Percentiles rank a stretch among this genome's conserved stretches.
Conservation (phyloP, 2,329 filamentous ascomycete species). For the Paecilomyces formosus region DNA sequence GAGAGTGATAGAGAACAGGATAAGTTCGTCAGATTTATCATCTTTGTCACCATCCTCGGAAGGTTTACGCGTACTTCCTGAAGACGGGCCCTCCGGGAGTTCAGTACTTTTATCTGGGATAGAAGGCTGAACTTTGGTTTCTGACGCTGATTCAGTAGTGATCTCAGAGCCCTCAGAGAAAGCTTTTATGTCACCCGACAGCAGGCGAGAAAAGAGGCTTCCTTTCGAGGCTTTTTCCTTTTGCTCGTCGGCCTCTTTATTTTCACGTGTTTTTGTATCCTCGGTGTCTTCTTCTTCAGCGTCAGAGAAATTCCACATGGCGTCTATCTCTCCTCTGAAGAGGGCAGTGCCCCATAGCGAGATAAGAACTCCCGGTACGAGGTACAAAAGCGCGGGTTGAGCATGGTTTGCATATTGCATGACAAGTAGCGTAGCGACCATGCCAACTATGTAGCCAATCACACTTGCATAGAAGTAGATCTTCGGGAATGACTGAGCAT, state of each 20-base stretch:
- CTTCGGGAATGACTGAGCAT: constrained; percentile 59
- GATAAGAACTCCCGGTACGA: constrained; percentile 77
- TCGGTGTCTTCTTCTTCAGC: constrained; percentile 39
- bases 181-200: constrained; percentile 16
- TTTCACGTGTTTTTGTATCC: constrained; percentile 8
- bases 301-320: constrained; percentile 81
- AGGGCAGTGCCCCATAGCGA: constrained; percentile 69
- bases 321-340: constrained; percentile 60
- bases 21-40: constrained; percentile 13
- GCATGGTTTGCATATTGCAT: constrained; percentile 73
- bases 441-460: constrained; percentile 67
- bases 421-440: constrained; percentile 67
- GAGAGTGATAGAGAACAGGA: constrained; percentile 26
- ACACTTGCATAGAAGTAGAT: constrained; percentile 77
- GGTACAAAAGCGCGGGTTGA: constrained; percentile 84
- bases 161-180: constrained; percentile 4
- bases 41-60: constrained; percentile 12
- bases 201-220: constrained; percentile 20
- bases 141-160: constrained; percentile 1
- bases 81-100: neutral
- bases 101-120: neutral
- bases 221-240: constrained; percentile 31
- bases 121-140: constrained; percentile 14
- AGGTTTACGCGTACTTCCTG: neutral
- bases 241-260: constrained; percentile 39